Evolutionary conservation across 768 basidiomycete genomes (phyloP).

Genomic region (Rhodotorula sphaerocarpa): DNA sequence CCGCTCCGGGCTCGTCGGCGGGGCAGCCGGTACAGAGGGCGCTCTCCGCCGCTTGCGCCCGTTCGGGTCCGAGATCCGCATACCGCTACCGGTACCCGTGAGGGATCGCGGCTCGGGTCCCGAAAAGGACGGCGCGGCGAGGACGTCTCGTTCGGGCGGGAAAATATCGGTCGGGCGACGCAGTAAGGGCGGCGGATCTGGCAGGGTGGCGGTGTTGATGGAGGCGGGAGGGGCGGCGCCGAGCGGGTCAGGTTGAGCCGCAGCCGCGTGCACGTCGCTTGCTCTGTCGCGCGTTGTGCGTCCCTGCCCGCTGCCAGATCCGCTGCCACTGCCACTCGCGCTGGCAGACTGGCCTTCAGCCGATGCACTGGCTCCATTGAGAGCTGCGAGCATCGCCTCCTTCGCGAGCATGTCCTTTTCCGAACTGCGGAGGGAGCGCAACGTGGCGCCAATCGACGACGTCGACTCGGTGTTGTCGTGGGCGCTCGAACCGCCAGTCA

Average conservation of each 20-base stretch:
- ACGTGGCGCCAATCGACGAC: constrained; percentile 12
- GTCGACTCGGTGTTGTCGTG: constrained; percentile 8
- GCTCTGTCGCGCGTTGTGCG: too few relatives aligned
- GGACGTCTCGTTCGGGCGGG: constrained; percentile 24
- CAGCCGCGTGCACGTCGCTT: background rate
- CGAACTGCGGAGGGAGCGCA: constrained; percentile 21
- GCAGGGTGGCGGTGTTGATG: background rate
- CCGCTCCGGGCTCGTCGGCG: background rate
- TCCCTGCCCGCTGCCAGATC: background rate
- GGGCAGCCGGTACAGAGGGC: background rate
- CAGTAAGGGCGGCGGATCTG: constrained; percentile 22
- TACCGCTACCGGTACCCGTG: constrained; percentile 26
- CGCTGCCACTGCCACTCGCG: constrained; percentile 1
- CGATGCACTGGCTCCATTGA: background rate
- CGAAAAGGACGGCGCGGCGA: constrained; percentile 29
- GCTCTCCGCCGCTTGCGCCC: constrained; percentile 4
- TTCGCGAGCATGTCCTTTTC: constrained; percentile 12
- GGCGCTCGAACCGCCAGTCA: background rate
- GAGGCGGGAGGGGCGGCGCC: background rate
- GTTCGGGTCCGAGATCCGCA: constrained; percentile 21
- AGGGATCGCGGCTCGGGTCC: constrained; percentile 11
- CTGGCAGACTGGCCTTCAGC: background rate
- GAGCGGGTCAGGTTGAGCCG: too few relatives aligned
- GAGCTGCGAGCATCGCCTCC: background rate
- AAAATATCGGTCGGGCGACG: constrained; percentile 17